Percentiles rank a stretch among this genome's conserved stretches.
These are phyloP conservation scores for Suillus clintonianus DNA, from an alignment of 768 basidiomycete genomes.

Conservation along the genomic window DNA sequence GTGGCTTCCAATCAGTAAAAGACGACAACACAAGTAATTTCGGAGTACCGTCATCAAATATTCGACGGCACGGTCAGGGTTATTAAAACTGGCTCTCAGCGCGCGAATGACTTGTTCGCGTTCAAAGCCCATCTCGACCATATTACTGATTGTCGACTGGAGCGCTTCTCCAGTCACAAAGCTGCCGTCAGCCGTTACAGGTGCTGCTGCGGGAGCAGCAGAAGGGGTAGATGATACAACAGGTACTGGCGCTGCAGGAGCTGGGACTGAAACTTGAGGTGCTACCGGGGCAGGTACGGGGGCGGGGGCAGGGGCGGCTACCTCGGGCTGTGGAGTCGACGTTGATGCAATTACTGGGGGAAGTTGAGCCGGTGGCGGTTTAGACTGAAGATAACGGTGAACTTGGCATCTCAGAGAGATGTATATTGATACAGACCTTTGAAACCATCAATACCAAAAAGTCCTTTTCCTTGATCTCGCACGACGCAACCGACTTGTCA, in stretches of 20 bases:
- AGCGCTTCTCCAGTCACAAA: conserved; percentile 80
- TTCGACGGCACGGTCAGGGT: conserved; percentile 97
- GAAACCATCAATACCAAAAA: conserved; percentile 99
- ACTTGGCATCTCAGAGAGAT: conserved; percentile 6
- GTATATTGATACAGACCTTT: conserved; percentile 61
- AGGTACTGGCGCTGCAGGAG: conserved; percentile 32
- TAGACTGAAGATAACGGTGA: conserved; percentile 45
- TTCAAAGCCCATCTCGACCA: conserved; percentile 94
- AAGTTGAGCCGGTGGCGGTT: conserved; percentile 44
- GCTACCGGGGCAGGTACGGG: conserved; percentile 20
- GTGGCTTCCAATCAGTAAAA: conserved; percentile 10
- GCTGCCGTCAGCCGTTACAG: conserved; percentile 50
- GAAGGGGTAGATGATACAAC: conserved; percentile 32
- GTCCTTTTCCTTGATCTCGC: conserved; percentile 96
- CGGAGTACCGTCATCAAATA: conserved; percentile 88
- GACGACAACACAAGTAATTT: conserved; percentile 4
- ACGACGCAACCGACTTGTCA: conserved; percentile 83
- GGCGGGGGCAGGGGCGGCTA: conserved; percentile 36
- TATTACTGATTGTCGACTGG: conserved; percentile 75
- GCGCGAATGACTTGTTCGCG: conserved; percentile 84
- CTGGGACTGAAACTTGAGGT: conserved; percentile 32
- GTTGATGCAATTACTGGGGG: conserved; percentile 33
- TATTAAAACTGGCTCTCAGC: conserved; percentile 92
- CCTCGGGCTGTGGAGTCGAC: conserved; percentile 27
- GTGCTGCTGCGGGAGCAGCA: conserved; percentile 27